phyloP scores from a whole-genome alignment of 164 flowering plant species.

The Pachysandra terminalis region DNA sequence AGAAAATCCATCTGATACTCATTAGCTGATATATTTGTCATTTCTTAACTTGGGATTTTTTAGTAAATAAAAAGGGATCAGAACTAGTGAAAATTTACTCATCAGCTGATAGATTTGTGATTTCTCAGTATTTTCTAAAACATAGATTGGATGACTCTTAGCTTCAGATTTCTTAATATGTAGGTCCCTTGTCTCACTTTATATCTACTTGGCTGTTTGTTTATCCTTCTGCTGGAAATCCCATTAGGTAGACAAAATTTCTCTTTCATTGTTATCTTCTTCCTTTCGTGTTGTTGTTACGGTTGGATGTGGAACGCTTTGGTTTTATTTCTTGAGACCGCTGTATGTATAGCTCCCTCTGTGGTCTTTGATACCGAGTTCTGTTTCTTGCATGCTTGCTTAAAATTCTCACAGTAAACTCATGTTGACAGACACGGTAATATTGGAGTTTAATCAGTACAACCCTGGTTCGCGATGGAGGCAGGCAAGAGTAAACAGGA shows the following conservation, averaged over 20 bases:
- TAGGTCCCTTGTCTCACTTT: too few species aligned
- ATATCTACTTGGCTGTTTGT: too few species aligned
- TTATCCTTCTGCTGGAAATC: too few species aligned
- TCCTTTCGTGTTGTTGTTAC: not conserved
- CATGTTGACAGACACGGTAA: constrained; percentile 53
- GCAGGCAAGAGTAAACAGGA: constrained; percentile 45
- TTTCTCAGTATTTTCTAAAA: too few species aligned
- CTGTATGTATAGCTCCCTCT: not conserved
- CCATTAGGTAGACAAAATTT: too few species aligned
- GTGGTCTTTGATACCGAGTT: not conserved
- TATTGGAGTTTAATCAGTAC: constrained; percentile 86
- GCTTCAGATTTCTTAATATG: too few species aligned
- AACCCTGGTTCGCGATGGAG: constrained; percentile 85
- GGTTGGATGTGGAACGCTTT: not conserved
- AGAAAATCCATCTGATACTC: constrained; percentile 21
- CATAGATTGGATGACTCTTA: too few species aligned
- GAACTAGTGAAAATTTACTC: too few species aligned
- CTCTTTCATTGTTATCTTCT: not conserved
- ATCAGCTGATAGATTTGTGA: too few species aligned
- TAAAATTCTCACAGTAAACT: not conserved
- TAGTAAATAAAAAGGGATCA: too few species aligned
- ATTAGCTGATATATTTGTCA: not conserved
- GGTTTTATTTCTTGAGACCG: not conserved
- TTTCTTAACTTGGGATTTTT: not conserved
- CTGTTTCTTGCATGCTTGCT: not conserved